Evolutionary conservation across 2,329 filamentous ascomycete genomes (phyloP), one percentile per base, ranked within the genome.

Genomic region (Hypoxylon sp.): DNA sequence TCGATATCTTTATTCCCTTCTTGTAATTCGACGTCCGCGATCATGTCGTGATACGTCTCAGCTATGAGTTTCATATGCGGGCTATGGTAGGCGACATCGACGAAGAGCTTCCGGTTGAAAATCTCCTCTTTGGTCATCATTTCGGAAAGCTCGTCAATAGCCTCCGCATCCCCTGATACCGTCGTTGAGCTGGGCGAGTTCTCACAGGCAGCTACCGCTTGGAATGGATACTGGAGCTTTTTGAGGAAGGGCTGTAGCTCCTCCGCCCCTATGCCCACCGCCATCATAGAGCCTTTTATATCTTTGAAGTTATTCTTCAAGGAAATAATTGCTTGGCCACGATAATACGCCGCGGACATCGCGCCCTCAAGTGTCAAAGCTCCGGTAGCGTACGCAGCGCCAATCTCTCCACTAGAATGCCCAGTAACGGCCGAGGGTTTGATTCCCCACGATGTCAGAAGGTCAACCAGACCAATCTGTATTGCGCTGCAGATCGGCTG

Each of bases 281-380:
- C 80, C 63, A 82, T 71, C 81, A 83, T 84, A 4, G 72, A 67
- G 0, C 80, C 80, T 4, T 68, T 66, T 0, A 76, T 68, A 0
- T 69, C 53, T 0, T 71, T 70, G 48, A 71, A 66, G 7, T 66
- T 69, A 23, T 67, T 29, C 48, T 71, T 75, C 31, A 78, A 60
- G 2, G 67, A 62, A 4, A 71, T 67, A 5, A 74, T 69, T 8
- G 74, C 68, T 27, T 72, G 69, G 2, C 74, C 76, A 9, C 76
- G 69, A 57, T 73, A 71, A 61, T 62, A 63, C 7, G 61, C 61
- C 9, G 54, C 53, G 23, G 60, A 61, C 60, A 63, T 63, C 20
- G 61, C 61, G 17, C 45, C 53, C 21, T 63, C 59, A 3, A 61
- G 46, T 5, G 29, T 63, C 36, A 57, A 58, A 38, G 8, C 69